Conservation (phyloP, 306 rosid genomes). For the Dryas drummondii region DNA sequence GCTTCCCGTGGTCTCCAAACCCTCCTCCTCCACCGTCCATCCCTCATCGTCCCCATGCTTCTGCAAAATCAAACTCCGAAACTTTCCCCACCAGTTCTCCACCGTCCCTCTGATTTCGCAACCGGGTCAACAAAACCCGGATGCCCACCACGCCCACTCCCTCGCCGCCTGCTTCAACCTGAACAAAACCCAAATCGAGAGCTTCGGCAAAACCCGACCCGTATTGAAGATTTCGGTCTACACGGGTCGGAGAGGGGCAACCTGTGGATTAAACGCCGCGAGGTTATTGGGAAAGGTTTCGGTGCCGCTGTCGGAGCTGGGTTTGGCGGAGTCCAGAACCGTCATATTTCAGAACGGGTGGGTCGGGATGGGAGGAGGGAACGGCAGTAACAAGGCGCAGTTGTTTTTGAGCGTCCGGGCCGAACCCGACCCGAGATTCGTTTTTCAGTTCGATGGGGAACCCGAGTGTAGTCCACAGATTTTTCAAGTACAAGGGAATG, state of each 20-base stretch:
- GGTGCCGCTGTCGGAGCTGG: slow-evolving; percentile 47
- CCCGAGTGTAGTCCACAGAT: slow-evolving; percentile 93
- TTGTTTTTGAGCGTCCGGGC: slow-evolving; percentile 50
- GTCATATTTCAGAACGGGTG: slow-evolving; percentile 64
- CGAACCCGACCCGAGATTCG: slow-evolving; percentile 79
- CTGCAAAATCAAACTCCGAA: slow-evolving; percentile 53
- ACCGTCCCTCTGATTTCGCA: slow-evolving; percentile 39
- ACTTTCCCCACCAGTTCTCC: slow-evolving; percentile 39
- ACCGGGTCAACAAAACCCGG: slow-evolving; percentile 11
- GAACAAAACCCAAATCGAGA: slow-evolving; percentile 48
- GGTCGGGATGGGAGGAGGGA: slow-evolving; percentile 35
- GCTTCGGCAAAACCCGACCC: slow-evolving; percentile 21
- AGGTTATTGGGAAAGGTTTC: slow-evolving; percentile 49
- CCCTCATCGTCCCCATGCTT: slow-evolving; percentile 58
- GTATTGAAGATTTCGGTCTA: slow-evolving; percentile 44
- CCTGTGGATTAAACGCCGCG: slow-evolving; percentile 37
- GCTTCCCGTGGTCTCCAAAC: slow-evolving; percentile 41
- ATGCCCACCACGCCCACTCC: slow-evolving; percentile 33
- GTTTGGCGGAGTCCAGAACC: slow-evolving; percentile 35
- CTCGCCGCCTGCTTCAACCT: slow-evolving; percentile 58
- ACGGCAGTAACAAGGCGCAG: slow-evolving; percentile 26
- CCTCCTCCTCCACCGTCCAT: slow-evolving; percentile 55
- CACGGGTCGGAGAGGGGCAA: slow-evolving; percentile 32
- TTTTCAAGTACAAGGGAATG: slow-evolving; percentile 64
- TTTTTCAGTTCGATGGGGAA: slow-evolving; percentile 72